Percentiles rank a stretch among this genome's conserved stretches.
phyloP scores from a whole-genome alignment of 345 rosid species.

The Dovyalis caffra region DNA sequence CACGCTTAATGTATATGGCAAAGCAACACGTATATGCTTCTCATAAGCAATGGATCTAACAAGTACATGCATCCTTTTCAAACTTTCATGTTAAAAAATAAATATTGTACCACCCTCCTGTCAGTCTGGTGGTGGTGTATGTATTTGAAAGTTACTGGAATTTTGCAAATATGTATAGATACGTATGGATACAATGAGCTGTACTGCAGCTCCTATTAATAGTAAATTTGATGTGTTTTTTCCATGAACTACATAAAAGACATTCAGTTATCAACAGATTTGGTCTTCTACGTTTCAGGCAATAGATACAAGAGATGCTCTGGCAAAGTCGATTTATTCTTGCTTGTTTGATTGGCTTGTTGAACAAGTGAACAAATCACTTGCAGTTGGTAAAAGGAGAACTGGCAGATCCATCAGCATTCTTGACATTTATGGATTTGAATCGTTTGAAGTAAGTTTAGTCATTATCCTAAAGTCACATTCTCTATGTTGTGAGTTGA shows the following conservation, averaged over 20 bases:
- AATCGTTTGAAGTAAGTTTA: constrained; percentile 84
- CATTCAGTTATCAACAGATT: not conserved
- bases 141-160: not conserved
- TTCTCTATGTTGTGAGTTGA: constrained; percentile 4
- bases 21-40: not conserved
- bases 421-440: constrained; percentile 98
- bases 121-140: not conserved
- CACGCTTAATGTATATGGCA: not conserved
- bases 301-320: constrained; percentile 80
- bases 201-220: not conserved
- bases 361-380: constrained; percentile 92
- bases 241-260: not conserved
- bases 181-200: not conserved
- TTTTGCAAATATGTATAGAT: not conserved
- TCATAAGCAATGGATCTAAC: not conserved
- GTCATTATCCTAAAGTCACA: constrained; percentile 16
- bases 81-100: not conserved
- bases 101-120: not conserved
- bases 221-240: not conserved
- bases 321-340: constrained; percentile 93
- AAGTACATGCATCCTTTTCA: not conserved
- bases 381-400: constrained; percentile 89
- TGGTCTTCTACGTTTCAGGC: constrained; percentile 54
- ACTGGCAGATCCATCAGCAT: constrained; percentile 98
- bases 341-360: constrained; percentile 95